Base-by-base conservation (phyloP, 306 rosid species). In the Vigna nakashimae region DNA sequence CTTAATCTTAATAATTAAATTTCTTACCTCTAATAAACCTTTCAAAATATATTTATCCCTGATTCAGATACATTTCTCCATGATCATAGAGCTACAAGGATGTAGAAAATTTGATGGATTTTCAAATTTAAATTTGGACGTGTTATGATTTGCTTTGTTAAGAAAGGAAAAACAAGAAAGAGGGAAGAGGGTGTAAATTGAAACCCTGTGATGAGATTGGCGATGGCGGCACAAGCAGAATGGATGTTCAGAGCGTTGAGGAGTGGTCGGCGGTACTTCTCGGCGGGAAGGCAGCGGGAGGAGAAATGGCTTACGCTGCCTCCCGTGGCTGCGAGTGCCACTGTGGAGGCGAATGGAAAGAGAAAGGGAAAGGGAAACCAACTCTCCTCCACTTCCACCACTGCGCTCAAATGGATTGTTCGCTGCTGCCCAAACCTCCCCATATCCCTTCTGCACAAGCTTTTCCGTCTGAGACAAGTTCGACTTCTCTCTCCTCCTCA, bases 401-500 rank as follows among this genome's bases (percentile, higher is more conserved):
- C 90, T 16, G 96, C 97, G 1, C 87, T 92, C 56, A 92, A 95
- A 80, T 89, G 98, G 97, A 84, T 95, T 45, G 51, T 79, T 43
- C 88, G 78, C 2, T 94, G 98, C 87, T 89, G 98, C 88, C 98
- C 98, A 9, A 69, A 88, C 70, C 71, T 92, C 9, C 97, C 98
- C 14, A 87, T 74, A 85, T 81, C 86, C 84, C 97, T 94, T 4
- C 88, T 94, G 0, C 97, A 92, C 85, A 92, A 94, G 84, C 97
- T 94, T 73, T 94, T 94, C 77, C 97, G 97, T 64, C 89, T 90
- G 2, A 84, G 96, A 86, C 96, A 89, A 86, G 95, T 94, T 80
- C 93, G 97, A 69, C 82, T 91, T 38, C 55, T n/a, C 11, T 2
- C 28, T 42, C 2, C 71, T 1, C 18, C 16, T 22, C 13, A 42